Evolutionary conservation across 768 basidiomycete species (phyloP).

Genomic region (Infundibulicybe gibba): DNA sequence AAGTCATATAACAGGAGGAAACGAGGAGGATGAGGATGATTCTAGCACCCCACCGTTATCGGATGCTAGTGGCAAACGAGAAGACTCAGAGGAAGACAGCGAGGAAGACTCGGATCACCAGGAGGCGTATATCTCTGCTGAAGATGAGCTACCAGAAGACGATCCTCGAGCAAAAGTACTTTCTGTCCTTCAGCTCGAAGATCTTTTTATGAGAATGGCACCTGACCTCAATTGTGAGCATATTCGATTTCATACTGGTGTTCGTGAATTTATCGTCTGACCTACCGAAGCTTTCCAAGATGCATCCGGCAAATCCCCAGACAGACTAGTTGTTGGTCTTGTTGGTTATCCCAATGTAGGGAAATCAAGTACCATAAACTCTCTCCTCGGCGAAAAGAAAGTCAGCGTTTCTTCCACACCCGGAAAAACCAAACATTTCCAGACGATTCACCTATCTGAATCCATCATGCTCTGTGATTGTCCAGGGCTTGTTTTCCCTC

Average conservation of each 20-base stretch:
- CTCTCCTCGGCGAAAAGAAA: slow-evolving; percentile 92
- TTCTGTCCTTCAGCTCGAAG: slow-evolving; percentile 85
- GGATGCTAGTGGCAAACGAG: slow-evolving; percentile 12
- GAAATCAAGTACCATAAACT: slow-evolving; percentile 97
- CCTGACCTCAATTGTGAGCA: slow-evolving; percentile 65
- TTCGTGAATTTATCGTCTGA: slow-evolving; percentile 2
- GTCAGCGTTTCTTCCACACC: slow-evolving; percentile 98
- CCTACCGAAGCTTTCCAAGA: slow-evolving; percentile 56
- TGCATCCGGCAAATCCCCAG: slow-evolving; percentile 49
- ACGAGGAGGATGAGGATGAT: slow-evolving; percentile 5
- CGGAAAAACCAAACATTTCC: slow-evolving; percentile 99
- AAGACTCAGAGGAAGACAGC: slow-evolving; percentile 25
- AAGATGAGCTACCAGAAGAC: slow-evolving; percentile 48
- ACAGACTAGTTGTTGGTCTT: slow-evolving; percentile 77
- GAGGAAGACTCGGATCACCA: slow-evolving; percentile 28
- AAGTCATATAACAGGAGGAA: slow-evolving; percentile 7
- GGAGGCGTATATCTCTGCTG: slow-evolving; percentile 43
- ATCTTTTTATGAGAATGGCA: slow-evolving; percentile 67
- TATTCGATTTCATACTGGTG: background rate
- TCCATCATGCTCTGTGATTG: slow-evolving; percentile 91
- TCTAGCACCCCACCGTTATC: slow-evolving; percentile 13
- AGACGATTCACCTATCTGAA: slow-evolving; percentile 92
- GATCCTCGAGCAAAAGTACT: slow-evolving; percentile 76
- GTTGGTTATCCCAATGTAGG: slow-evolving; percentile 99
- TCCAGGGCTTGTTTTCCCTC: slow-evolving; percentile 96